Percentiles rank a stretch among this genome's conserved stretches.
These are phyloP conservation scores for Fusarium sulawesiense DNA, from an alignment of 2,329 filamentous ascomycete genomes.

Conservation along the genomic window DNA sequence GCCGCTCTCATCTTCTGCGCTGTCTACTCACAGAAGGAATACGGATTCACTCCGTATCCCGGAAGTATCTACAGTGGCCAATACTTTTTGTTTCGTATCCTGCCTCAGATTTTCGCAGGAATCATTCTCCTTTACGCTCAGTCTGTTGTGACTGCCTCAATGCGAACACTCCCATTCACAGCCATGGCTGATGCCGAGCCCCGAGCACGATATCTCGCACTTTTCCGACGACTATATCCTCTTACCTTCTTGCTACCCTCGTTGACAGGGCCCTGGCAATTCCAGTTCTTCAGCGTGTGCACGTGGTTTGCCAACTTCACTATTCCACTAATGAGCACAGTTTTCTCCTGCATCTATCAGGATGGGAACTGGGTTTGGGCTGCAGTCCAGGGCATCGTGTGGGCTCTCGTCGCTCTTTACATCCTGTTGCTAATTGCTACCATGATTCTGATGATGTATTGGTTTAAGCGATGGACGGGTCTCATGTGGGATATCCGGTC, in stretches of 20 bases:
- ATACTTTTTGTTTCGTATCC: slow-evolving; percentile 88
- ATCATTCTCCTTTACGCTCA: slow-evolving; percentile 81
- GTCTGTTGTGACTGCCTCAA: slow-evolving; percentile 77
- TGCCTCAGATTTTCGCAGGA: slow-evolving; percentile 82
- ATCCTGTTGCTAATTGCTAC: slow-evolving; percentile 70
- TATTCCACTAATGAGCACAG: slow-evolving; percentile 81
- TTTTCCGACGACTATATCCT: slow-evolving; percentile 77
- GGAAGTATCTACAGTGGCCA: slow-evolving; percentile 74
- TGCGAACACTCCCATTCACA: slow-evolving; percentile 81
- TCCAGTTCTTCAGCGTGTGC: slow-evolving; percentile 73
- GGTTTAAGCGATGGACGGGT: slow-evolving; percentile 75
- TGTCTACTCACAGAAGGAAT: slow-evolving; percentile 70
- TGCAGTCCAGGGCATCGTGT: slow-evolving; percentile 79
- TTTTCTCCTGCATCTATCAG: slow-evolving; percentile 74
- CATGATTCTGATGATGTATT: slow-evolving; percentile 67
- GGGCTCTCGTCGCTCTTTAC: slow-evolving; percentile 82
- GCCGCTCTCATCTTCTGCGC: slow-evolving; percentile 78
- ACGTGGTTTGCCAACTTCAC: slow-evolving; percentile 85
- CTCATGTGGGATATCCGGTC: slow-evolving; percentile 87
- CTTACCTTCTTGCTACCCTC: slow-evolving; percentile 73
- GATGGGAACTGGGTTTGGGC: slow-evolving; percentile 80
- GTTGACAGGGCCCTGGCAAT: slow-evolving; percentile 70
- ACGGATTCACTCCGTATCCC: slow-evolving; percentile 75
- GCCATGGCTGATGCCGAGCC: slow-evolving; percentile 76
- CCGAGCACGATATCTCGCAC: slow-evolving; percentile 68